Percentiles rank a stretch among this genome's conserved stretches.
Evolutionary conservation across 2,329 filamentous ascomycete species (phyloP).

Genomic region (Microcyclospora tardicrescens): DNA sequence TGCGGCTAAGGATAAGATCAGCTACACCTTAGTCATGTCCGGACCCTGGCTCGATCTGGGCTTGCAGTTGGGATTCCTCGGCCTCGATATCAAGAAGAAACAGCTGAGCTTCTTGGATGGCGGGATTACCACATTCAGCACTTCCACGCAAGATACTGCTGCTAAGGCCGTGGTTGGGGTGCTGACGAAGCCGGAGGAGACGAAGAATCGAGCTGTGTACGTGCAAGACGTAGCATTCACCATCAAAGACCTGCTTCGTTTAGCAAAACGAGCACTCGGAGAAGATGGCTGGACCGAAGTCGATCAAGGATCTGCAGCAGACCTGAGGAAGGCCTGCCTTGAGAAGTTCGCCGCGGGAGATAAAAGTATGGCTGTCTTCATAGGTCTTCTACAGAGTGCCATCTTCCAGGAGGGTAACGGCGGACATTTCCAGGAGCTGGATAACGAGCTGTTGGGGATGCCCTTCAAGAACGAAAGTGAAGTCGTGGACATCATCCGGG

Average conservation of each 20-base stretch:
- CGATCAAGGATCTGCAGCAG: too few species aligned
- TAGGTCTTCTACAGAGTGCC: constrained; percentile 19
- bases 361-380: constrained; percentile 11
- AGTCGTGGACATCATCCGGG: constrained; percentile 18
- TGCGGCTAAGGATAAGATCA: too few species aligned
- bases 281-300: constrained; percentile 14
- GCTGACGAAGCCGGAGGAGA: constrained; percentile 22
- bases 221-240: constrained; percentile 23
- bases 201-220: constrained; percentile 25
- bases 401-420: constrained; percentile 20
- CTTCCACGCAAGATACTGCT: constrained; percentile 19
- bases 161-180: constrained; percentile 23
- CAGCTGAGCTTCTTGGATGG: constrained; percentile 23
- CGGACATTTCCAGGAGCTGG: constrained; percentile 21
- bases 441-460: constrained; percentile 26
- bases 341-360: constrained; percentile 18
- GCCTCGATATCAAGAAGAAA: constrained; percentile 22
- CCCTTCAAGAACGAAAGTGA: constrained; percentile 18
- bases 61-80: constrained; percentile 26
- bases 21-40: constrained; percentile 7
- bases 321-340: too few species aligned
- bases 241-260: constrained; percentile 25
- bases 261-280: constrained; percentile 22
- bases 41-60: constrained; percentile 22
- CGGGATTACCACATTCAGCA: constrained; percentile 22